Conservation (phyloP, 2,329 filamentous ascomycete genomes). For the Colletotrichum trifolii region DNA sequence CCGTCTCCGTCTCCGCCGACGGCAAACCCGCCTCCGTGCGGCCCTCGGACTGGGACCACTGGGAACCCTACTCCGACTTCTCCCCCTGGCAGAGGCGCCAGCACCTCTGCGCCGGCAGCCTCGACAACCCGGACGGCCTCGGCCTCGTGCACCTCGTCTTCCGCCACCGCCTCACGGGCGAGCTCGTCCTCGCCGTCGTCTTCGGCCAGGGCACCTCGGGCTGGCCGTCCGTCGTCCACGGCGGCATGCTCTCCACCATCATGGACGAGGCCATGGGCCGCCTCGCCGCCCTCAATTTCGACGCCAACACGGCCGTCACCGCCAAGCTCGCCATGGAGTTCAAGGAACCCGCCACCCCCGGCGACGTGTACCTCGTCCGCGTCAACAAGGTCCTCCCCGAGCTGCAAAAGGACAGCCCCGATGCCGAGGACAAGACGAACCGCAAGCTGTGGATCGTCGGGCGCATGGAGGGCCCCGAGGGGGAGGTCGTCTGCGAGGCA, state of each 20-base stretch:
- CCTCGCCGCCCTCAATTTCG: constrained; percentile 24
- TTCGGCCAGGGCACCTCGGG: constrained; percentile 49
- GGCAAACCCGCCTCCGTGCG: neutral
- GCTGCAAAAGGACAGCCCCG: constrained; percentile 8
- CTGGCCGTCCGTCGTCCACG: constrained; percentile 48
- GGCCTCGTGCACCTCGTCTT: constrained; percentile 50
- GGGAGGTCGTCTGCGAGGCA: constrained; percentile 21
- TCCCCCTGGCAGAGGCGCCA: constrained; percentile 37
- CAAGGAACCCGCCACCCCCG: constrained; percentile 23
- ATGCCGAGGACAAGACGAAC: constrained; percentile 30
- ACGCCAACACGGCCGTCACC: constrained; percentile 32
- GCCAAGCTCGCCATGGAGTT: constrained; percentile 31
- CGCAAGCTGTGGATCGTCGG: constrained; percentile 35
- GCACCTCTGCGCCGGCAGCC: constrained; percentile 48
- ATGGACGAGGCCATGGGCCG: constrained; percentile 52
- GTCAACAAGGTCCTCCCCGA: constrained; percentile 23
- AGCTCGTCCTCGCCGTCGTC: constrained; percentile 45
- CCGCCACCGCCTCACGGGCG: constrained; percentile 40
- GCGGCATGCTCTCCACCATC: constrained; percentile 50
- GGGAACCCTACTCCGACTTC: constrained; percentile 27
- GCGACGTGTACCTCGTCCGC: constrained; percentile 26
- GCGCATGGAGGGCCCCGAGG: constrained; percentile 22
- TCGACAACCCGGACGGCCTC: constrained; percentile 44
- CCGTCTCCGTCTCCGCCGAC: neutral
- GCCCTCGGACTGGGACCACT: constrained; percentile 18